phyloP scores from a whole-genome alignment of 768 basidiomycete genomes.

The Kwoniella heveanensis region DNA sequence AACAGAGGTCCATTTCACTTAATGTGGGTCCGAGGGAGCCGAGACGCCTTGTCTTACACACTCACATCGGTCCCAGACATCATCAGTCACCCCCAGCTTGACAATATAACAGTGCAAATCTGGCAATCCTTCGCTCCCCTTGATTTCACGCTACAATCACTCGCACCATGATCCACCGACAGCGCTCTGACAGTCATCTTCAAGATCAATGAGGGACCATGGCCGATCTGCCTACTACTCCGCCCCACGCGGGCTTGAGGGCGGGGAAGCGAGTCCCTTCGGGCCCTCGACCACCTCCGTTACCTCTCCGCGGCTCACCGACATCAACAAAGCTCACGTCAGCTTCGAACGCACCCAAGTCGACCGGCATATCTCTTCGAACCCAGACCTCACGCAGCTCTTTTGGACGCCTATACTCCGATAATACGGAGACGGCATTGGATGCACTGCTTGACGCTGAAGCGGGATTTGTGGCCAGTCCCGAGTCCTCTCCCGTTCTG shows the following conservation, averaged over 20 bases:
- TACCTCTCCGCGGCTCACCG: slow-evolving; percentile 14
- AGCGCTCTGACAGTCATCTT: background rate
- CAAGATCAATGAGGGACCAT: slow-evolving; percentile 1
- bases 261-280: slow-evolving; percentile 16
- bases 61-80: too few species aligned
- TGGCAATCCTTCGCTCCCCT: too few species aligned
- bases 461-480: slow-evolving; percentile 31
- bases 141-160: background rate
- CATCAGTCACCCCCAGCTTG: background rate
- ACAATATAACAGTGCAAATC: too few species aligned
- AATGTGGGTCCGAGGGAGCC: too few species aligned
- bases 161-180: background rate
- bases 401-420: background rate
- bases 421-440: slow-evolving; percentile 12
- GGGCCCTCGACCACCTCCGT: slow-evolving; percentile 22
- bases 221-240: slow-evolving; percentile 13
- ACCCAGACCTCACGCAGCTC: slow-evolving; percentile 13
- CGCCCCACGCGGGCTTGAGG: slow-evolving; percentile 10
- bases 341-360: background rate
- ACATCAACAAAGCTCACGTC: slow-evolving; percentile 13
- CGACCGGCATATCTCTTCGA: background rate
- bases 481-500: slow-evolving; percentile 23
- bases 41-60: too few species aligned
- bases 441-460: slow-evolving; percentile 27
- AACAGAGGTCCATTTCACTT: too few species aligned